phyloP scores from a whole-genome alignment of 768 basidiomycete species.

The Krasilnikovozyma curviuscula region DNA sequence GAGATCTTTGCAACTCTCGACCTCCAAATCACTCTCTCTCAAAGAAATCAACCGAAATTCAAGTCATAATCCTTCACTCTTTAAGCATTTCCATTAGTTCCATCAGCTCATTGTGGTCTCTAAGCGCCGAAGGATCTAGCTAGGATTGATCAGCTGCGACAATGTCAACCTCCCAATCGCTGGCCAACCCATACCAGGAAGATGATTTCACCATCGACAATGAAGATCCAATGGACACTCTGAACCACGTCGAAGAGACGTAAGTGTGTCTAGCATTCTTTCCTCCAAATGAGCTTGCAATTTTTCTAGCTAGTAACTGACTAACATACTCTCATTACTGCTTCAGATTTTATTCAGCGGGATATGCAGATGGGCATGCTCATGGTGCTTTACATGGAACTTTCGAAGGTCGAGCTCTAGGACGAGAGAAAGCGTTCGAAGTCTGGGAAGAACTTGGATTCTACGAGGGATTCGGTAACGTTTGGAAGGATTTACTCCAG shows the following conservation, averaged over 20 bases:
- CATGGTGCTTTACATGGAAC: conserved; percentile 79
- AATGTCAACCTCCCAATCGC: too few relatives aligned
- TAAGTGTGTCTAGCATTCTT: background rate
- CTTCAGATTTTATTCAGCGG: conserved; percentile 55
- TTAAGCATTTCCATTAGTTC: too few relatives aligned
- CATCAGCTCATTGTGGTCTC: too few relatives aligned
- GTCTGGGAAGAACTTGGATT: conserved; percentile 95
- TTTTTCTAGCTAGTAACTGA: background rate
- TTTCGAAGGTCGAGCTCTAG: conserved; percentile 76
- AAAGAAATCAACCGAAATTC: too few relatives aligned
- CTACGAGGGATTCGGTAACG: conserved; percentile 63
- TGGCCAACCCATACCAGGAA: too few relatives aligned
- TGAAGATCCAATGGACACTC: conserved; percentile 3
- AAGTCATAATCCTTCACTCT: too few relatives aligned
- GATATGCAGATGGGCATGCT: conserved; percentile 54
- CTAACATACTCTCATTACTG: background rate
- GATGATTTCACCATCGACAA: too few relatives aligned
- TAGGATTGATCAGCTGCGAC: too few relatives aligned
- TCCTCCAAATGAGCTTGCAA: background rate
- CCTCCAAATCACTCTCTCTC: too few relatives aligned
- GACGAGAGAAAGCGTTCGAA: conserved; percentile 76
- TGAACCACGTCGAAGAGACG: conserved; percentile 10
- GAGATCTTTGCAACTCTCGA: too few relatives aligned
- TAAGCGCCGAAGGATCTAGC: too few relatives aligned
- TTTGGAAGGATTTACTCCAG: conserved; percentile 42